Evolutionary conservation across 495 filamentous ascomycete genomes (phyloP).

Genomic region (Hypoxylon crocopeplum): DNA sequence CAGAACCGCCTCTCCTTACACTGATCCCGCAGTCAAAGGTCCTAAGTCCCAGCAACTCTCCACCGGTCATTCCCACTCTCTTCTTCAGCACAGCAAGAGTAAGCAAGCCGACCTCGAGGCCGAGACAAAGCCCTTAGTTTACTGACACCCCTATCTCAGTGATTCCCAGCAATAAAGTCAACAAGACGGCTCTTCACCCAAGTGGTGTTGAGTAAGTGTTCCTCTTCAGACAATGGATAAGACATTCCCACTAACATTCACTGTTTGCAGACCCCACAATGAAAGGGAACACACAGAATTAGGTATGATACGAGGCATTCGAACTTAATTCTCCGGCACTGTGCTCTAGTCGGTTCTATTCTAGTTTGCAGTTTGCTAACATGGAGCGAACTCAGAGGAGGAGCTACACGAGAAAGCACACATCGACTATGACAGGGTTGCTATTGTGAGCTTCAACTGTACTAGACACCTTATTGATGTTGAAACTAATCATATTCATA

Average conservation of each 20-base stretch:
- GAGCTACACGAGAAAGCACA: slow-evolving; percentile 97
- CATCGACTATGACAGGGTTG: slow-evolving; percentile 98
- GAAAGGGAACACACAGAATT: slow-evolving; percentile 86
- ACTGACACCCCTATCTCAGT: slow-evolving; percentile 57
- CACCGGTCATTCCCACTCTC: slow-evolving; percentile 37
- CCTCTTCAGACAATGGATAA: slow-evolving; percentile 25
- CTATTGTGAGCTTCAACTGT: slow-evolving; percentile 72
- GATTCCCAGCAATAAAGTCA: slow-evolving; percentile 70
- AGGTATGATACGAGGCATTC: slow-evolving; percentile 49
- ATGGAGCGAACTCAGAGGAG: slow-evolving; percentile 64
- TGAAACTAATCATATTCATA: slow-evolving; percentile 47
- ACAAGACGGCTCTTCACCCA: slow-evolving; percentile 88
- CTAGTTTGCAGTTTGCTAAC: slow-evolving; percentile 24
- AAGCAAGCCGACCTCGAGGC: slow-evolving; percentile 25
- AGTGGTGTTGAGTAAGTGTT: slow-evolving; percentile 84
- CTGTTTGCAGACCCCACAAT: slow-evolving; percentile 66
- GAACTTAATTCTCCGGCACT: not conserved
- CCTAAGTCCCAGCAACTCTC: slow-evolving; percentile 52
- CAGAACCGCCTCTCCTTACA: slow-evolving; percentile 58
- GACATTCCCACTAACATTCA: slow-evolving; percentile 42
- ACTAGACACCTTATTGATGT: not conserved
- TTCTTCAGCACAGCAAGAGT: slow-evolving; percentile 48
- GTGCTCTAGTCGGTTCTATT: slow-evolving; percentile 5
- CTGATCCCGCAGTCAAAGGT: slow-evolving; percentile 54
- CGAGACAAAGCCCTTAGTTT: slow-evolving; percentile 48